These are phyloP conservation scores for Fonsecaea monophora DNA, from an alignment of 2,329 filamentous ascomycete species.

Conservation along the genomic window DNA sequence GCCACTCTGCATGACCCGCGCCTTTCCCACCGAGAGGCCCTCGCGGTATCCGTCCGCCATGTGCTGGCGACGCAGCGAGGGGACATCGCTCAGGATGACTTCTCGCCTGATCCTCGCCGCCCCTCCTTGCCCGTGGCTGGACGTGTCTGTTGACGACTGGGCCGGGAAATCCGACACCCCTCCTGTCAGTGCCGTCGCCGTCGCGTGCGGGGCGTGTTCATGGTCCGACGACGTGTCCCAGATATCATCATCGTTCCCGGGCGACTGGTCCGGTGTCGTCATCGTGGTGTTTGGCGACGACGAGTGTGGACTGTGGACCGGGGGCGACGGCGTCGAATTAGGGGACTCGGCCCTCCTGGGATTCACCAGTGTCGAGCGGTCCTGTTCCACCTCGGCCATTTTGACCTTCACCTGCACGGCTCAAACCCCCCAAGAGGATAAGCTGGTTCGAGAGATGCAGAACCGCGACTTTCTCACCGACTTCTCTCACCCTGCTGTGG, in stretches of 20 bases:
- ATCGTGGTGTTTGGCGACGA: slow-evolving; percentile 31
- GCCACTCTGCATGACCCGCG: slow-evolving; percentile 76
- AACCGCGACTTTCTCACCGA: too few species aligned
- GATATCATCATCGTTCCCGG: slow-evolving; percentile 35
- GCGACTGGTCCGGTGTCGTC: slow-evolving; percentile 34
- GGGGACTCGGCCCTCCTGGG: background rate
- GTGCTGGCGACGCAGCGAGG: slow-evolving; percentile 75
- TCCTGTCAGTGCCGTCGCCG: background rate
- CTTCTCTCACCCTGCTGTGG: background rate
- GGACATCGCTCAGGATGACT: slow-evolving; percentile 68
- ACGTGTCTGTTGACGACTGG: background rate
- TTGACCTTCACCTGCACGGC: background rate
- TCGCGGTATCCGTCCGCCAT: slow-evolving; percentile 89
- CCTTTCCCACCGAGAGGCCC: slow-evolving; percentile 79
- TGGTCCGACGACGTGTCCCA: slow-evolving; percentile 38
- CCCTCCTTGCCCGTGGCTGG: background rate
- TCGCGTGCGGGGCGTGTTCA: background rate
- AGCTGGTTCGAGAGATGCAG: too few species aligned
- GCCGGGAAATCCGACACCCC: background rate
- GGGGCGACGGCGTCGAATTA: slow-evolving; percentile 7
- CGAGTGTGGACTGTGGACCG: slow-evolving; percentile 9
- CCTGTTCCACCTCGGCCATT: background rate
- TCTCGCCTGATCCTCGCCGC: background rate
- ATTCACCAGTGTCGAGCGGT: background rate
- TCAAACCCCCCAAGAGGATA: background rate